Evolutionary conservation across 2,329 filamentous ascomycete species (phyloP), one percentile per base, ranked within the genome.

Genomic region (Fusarium musae): DNA sequence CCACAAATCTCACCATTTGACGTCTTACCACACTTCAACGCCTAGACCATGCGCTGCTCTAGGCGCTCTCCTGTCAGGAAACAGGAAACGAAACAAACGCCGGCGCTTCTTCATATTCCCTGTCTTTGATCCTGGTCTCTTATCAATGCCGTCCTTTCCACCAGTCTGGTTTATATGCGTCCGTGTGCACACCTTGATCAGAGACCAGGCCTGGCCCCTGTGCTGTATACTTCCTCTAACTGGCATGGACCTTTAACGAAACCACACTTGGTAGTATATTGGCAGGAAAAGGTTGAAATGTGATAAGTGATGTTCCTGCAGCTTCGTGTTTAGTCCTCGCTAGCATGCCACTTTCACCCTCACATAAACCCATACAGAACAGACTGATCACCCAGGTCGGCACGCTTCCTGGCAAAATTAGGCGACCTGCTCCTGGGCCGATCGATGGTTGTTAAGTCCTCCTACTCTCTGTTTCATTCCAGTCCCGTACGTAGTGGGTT

Each of bases 61-160:
- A 76, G 69, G 71, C 75, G 75, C 75, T 75, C 66, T 75, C 69
- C 72, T 61, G 73, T 63, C 73, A 66, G 66, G 66, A 75, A 77
- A 75, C 75, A 74, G 70, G 66, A 77, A 77, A 77, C 75, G 75
- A 77, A 77, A 77, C 75, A 77, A 75, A 59, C 75, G 75, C 75
- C 58, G 67, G 75, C 75, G 75, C 75, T 75, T 77, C 75, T 65
- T 59, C 49, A 28, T 53, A 58, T 67, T 47, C 69, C 73, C 66
- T 66, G 59, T 44, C 47, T 58, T 60, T 56, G 34, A 76, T 63
- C 75, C 72, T 56, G 59, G 72, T 63, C 64, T 65, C 34, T 72
- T 59, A 58, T 54, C 40, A 46, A 50, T 68, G 65, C 65, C 57
- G 58, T 64, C 53, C 57, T 61, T 60, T 63, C 54, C 64, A 59